These are phyloP conservation scores for Talaromyces sp. DNA, from an alignment of 2,329 filamentous ascomycete species.

Conservation along the genomic window DNA sequence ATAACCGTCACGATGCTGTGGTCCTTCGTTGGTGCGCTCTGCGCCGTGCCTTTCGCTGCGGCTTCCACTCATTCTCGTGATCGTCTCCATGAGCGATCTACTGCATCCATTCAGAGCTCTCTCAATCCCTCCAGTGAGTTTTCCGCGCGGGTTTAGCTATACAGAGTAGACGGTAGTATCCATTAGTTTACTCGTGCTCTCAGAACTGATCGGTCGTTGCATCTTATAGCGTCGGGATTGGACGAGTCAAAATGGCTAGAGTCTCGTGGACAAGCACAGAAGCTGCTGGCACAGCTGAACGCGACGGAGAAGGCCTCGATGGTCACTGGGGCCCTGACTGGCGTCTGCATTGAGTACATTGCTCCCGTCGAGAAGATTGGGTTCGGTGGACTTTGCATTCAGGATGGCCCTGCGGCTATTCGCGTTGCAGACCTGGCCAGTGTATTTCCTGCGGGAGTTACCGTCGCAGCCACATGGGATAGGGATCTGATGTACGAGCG, in stretches of 20 bases:
- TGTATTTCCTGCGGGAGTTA: conserved; percentile 69
- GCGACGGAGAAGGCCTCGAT: conserved; percentile 15
- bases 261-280: neutral
- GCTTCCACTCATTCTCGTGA: neutral
- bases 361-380: conserved; percentile 25
- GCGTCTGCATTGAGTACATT: conserved; percentile 29
- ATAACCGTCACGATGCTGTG: neutral
- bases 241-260: neutral
- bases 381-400: conserved; percentile 34
- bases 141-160: neutral
- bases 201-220: neutral
- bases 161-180: neutral
- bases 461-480: conserved; percentile 59
- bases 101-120: neutral
- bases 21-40: neutral
- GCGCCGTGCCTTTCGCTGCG: neutral
- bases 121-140: neutral
- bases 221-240: neutral
- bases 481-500: conserved; percentile 48
- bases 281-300: conserved; percentile 10
- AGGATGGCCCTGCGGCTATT: conserved; percentile 48
- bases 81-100: neutral
- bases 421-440: conserved; percentile 64
- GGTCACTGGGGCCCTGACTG: conserved; percentile 20
- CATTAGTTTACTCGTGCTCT: neutral